These are phyloP conservation scores for Dactylorhiza incarnata DNA, from an alignment of 106 monocot genomes.

Conservation along the genomic window DNA sequence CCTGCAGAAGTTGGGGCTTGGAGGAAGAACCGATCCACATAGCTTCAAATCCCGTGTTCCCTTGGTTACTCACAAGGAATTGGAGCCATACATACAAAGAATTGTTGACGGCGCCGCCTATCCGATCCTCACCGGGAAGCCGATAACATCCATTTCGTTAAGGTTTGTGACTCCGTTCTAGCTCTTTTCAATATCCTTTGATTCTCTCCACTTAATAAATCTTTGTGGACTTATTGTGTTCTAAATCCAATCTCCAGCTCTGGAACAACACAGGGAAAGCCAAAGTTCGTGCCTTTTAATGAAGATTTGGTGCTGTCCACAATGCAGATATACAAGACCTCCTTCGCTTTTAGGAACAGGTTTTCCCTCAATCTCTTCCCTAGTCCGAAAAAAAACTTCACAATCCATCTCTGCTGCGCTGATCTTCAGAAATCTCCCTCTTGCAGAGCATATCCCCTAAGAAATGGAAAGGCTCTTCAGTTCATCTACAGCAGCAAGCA, in stretches of 20 bases:
- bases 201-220: not conserved
- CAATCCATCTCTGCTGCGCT: no score
- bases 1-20: conserved; percentile 55
- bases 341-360: conserved; percentile 63
- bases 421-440: not conserved
- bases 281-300: conserved; percentile 48
- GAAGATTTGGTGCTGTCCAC: conserved; percentile 39
- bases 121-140: conserved; percentile 61
- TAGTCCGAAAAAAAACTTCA: no score
- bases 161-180: conserved; percentile 37
- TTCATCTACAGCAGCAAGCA: conserved; percentile 88
- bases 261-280: conserved; percentile 35
- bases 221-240: not conserved
- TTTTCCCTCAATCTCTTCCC: not conserved
- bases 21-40: conserved; percentile 53
- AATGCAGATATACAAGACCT: conserved; percentile 49
- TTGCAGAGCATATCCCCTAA: conserved; percentile 62
- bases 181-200: not conserved
- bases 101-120: conserved; percentile 66
- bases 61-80: conserved; percentile 55
- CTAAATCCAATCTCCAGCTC: not conserved
- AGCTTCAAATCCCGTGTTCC: conserved; percentile 79
- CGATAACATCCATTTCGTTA: conserved; percentile 59
- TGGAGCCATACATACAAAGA: conserved; percentile 70
- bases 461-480: conserved; percentile 71